Evolutionary conservation across 2,329 filamentous ascomycete genomes (phyloP).

Genomic region (Epichloe coenophiala): DNA sequence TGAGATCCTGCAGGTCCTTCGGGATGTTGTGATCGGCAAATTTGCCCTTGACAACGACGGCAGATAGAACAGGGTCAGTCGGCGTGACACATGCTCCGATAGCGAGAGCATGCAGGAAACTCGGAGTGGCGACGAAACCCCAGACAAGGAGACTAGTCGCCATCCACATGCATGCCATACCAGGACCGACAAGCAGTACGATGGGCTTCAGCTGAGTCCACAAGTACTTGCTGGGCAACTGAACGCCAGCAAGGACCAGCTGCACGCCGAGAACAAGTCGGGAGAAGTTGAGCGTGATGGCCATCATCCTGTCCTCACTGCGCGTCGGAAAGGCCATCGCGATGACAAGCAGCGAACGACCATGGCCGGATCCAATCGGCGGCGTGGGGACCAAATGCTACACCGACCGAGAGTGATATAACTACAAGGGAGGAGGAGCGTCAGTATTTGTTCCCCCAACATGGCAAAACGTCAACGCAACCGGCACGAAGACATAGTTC

Average conservation of each 20-base stretch:
- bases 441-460: background rate
- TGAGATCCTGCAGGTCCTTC: conserved; percentile 64
- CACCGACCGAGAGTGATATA: conserved; percentile 68
- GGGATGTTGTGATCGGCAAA: conserved; percentile 89
- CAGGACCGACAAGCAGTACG: conserved; percentile 61
- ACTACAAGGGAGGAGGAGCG: conserved; percentile 27
- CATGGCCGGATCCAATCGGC: conserved; percentile 63
- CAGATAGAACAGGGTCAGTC: conserved; percentile 77
- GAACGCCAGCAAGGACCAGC: conserved; percentile 75
- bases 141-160: conserved; percentile 67
- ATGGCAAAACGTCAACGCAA: too few species aligned
- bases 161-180: conserved; percentile 82
- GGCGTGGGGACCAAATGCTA: conserved; percentile 65
- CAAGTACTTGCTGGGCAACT: conserved; percentile 74
- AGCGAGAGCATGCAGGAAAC: conserved; percentile 65
- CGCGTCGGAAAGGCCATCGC: conserved; percentile 8
- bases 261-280: conserved; percentile 82
- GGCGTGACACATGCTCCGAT: conserved; percentile 82
- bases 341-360: conserved; percentile 49
- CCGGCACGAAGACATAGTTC: too few species aligned
- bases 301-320: conserved; percentile 42
- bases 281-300: conserved; percentile 71
- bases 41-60: conserved; percentile 84
- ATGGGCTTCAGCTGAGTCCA: conserved; percentile 66
- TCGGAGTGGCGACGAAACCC: conserved; percentile 56